Percentiles rank a stretch among this genome's conserved stretches.
Conservation (phyloP, 352 stramenopile genomes). For the Phytophthora pluvialis region DNA sequence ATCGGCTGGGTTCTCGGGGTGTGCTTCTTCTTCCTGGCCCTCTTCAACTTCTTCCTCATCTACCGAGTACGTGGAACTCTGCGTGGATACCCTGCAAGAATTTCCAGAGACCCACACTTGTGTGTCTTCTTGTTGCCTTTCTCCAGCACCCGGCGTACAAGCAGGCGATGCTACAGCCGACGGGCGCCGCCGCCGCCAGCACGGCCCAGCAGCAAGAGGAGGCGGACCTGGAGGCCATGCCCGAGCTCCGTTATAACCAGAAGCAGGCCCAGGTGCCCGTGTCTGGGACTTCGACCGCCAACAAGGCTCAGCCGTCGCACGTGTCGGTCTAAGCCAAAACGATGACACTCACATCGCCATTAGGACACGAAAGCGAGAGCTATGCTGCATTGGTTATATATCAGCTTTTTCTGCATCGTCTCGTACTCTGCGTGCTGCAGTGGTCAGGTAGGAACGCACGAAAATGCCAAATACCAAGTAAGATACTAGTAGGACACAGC, state of each 20-base stretch:
- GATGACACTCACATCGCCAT: slow-evolving; percentile 11
- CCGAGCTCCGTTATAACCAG: slow-evolving; percentile 84
- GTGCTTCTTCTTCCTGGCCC: slow-evolving; percentile 75
- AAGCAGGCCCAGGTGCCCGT: slow-evolving; percentile 41
- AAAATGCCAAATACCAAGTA: slow-evolving; percentile 15
- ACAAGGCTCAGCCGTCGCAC: slow-evolving; percentile 61
- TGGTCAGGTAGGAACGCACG: background rate
- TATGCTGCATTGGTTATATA: slow-evolving; percentile 45
- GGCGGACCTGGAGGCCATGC: slow-evolving; percentile 74
- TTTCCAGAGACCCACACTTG: slow-evolving; percentile 7
- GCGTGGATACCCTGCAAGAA: slow-evolving; percentile 16
- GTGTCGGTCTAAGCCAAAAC: slow-evolving; percentile 57
- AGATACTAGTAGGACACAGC: slow-evolving; percentile 16
- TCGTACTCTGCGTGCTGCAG: background rate
- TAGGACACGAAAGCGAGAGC: slow-evolving; percentile 26
- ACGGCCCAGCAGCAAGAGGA: slow-evolving; percentile 59
- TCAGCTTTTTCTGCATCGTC: slow-evolving; percentile 35
- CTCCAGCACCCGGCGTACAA: slow-evolving; percentile 82
- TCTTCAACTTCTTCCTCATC: slow-evolving; percentile 92
- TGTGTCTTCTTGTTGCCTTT: slow-evolving; percentile 4
- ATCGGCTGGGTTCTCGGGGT: slow-evolving; percentile 78
- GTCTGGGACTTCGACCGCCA: slow-evolving; percentile 32
- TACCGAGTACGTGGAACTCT: slow-evolving; percentile 56
- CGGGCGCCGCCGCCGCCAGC: slow-evolving; percentile 19
- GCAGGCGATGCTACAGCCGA: slow-evolving; percentile 69